These are phyloP conservation scores for Solanum paucissectum DNA, from an alignment of 257 asterid species.

Conservation along the genomic window DNA sequence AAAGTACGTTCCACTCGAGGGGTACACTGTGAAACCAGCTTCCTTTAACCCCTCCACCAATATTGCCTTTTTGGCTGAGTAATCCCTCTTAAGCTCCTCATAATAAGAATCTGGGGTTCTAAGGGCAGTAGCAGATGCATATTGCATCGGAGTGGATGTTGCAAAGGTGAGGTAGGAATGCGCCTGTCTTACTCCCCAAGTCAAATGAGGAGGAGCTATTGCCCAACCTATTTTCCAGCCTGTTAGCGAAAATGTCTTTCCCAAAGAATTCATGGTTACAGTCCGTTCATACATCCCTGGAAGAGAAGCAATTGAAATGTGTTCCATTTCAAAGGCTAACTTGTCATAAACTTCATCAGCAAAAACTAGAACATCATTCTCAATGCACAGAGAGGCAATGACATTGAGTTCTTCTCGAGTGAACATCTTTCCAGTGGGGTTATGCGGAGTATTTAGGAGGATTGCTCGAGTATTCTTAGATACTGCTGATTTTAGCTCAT, in stretches of 20 bases:
- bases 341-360: conserved; percentile 92
- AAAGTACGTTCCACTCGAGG: conserved; percentile 92
- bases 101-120: conserved; percentile 67
- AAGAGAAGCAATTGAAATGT: conserved; percentile 77
- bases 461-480: conserved; percentile 80
- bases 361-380: conserved; percentile 64
- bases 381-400: conserved; percentile 69
- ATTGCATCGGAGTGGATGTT: conserved; percentile 91
- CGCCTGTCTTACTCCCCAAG: conserved; percentile 93
- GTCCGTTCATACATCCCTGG: conserved; percentile 89
- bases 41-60: conserved; percentile 74
- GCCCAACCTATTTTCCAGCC: conserved; percentile 99
- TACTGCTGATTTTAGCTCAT: conserved; percentile 53
- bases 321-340: conserved; percentile 85
- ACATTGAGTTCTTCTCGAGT: conserved; percentile 50
- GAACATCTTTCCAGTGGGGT: conserved; percentile 97
- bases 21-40: conserved; percentile 70
- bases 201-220: conserved; percentile 79
- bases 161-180: conserved; percentile 89
- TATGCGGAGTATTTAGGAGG: conserved; percentile 84
- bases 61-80: conserved; percentile 58
- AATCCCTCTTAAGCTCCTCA: conserved; percentile 66
- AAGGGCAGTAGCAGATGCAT: conserved; percentile 80
- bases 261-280: conserved; percentile 74
- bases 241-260: conserved; percentile 88